phyloP scores from a whole-genome alignment of 805 yeast species.

The Cyberlindnera amylophila region DNA sequence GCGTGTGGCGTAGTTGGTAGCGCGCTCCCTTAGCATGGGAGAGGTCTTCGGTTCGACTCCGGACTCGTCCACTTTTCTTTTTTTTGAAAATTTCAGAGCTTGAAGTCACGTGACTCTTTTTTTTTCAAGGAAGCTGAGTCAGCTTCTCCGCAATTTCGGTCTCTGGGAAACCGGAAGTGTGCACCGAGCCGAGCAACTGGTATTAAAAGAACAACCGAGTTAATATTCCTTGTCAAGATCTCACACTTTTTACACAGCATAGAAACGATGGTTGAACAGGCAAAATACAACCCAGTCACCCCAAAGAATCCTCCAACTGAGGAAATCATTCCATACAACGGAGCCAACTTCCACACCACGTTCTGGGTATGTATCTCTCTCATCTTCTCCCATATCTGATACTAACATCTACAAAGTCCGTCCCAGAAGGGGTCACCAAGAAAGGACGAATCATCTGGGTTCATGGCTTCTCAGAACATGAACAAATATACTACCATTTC shows the following conservation, averaged over 20 bases:
- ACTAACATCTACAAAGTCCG: constrained; percentile 16
- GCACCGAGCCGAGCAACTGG: no score
- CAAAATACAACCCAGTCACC: constrained; percentile 9
- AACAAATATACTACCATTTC: constrained; percentile 44
- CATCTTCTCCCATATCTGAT: background rate
- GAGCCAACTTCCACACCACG: constrained; percentile 39
- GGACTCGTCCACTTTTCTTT: constrained; percentile 58
- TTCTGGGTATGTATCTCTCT: constrained; percentile 18
- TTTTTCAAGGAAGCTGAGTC: no score
- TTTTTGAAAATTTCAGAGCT: no score
- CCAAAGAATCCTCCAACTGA: constrained; percentile 5
- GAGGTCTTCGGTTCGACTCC: constrained; percentile 79
- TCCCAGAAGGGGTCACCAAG: constrained; percentile 30
- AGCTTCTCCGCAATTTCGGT: no score
- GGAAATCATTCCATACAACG: constrained; percentile 31
- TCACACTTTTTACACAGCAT: no score
- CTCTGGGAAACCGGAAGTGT: no score
- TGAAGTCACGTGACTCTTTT: no score
- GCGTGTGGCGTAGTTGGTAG: constrained; percentile 84
- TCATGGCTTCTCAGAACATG: constrained; percentile 71
- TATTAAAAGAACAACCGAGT: no score
- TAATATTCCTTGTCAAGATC: no score
- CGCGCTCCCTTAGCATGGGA: constrained; percentile 79
- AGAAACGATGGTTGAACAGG: background rate
- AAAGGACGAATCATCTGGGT: constrained; percentile 58